phyloP scores from a whole-genome alignment of 768 basidiomycete species.

The Leccinellum luteum region DNA sequence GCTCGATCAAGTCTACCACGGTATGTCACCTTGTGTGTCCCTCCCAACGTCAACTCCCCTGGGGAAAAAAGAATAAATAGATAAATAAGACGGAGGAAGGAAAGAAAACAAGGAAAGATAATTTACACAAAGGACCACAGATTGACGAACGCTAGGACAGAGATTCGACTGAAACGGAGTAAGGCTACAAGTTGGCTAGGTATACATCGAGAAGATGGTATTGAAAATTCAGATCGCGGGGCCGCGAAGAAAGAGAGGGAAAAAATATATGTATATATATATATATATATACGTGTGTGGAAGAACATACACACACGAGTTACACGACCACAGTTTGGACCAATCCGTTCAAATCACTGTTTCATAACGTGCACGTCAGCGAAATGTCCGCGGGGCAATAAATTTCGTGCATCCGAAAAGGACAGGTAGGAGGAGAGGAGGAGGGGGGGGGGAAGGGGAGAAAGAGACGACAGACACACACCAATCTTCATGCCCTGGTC shows the following conservation, averaged over 20 bases:
- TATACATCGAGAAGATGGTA: constrained; percentile 33
- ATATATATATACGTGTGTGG: neutral
- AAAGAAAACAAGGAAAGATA: neutral
- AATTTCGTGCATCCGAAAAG: neutral
- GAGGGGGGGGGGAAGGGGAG: too few species aligned
- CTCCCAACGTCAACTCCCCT: neutral
- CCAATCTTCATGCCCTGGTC: constrained; percentile 82
- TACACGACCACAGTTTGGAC: neutral
- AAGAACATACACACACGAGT: neutral
- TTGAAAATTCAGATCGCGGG: constrained; percentile 6
- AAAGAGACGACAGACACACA: constrained; percentile 34
- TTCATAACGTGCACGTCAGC: neutral
- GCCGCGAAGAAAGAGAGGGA: neutral
- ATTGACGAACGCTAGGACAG: neutral
- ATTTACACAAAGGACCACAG: too few species aligned
- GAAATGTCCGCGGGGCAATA: neutral
- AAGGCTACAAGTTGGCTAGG: constrained; percentile 40
- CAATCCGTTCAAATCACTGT: constrained; percentile 37
- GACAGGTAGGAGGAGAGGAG: neutral
- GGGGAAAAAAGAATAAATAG: neutral
- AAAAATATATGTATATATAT: neutral
- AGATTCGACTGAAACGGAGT: constrained; percentile 7
- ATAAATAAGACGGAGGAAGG: neutral
- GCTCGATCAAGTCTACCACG: neutral
- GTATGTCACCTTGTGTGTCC: neutral